Base-by-base conservation (phyloP, 257 asterid genomes). In the Marsdenia floribunda region DNA sequence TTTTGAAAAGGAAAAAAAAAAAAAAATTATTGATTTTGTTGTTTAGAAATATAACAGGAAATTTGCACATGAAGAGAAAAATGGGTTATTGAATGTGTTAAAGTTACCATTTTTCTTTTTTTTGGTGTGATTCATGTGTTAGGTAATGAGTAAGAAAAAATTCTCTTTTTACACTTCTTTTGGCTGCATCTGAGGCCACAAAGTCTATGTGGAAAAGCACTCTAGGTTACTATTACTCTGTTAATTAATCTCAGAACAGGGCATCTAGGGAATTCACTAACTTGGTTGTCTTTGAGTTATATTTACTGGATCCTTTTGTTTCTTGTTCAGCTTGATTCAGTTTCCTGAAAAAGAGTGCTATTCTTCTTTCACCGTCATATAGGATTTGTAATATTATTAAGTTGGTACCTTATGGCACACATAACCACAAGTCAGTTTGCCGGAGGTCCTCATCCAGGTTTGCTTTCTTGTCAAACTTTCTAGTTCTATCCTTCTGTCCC, bases 361-460 rank as follows among this genome's bases (percentile, higher is more conserved):
- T 50, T 64, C 53, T 49, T 60, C 75, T 71, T 76, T 61, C 71
- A 66, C 68, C 68, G 70, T 74, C 77, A 68, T 73, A 38, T 38
- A 76, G 80, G 67, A 69, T 15, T 67, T 72, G 70, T 44, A 58
- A 77, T 79, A 77, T 67, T 42, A 63, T 80, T 74, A 47, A 81
- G 77, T 85, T 57, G 85, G 75, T 75, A 81, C 65, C 76, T 75
- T 75, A 93, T 93, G 97, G 90, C 96, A 63, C 85, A 88, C 68
- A 72, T 84, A 72, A 83, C 85, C 47, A 74, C 81, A 47, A 87
- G 78, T 82, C 89, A 88, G 78, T 79, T 88, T 71, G 54, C 81
- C 72, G 92, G 88, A 73, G 92, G 88, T 58, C 82, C 82, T 68
- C 83, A 80, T 67, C 81, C 86, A 87, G 98, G 98, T 91, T 70